Evolutionary conservation across 352 stramenopile species (phyloP).

Genomic region (Thalassiosira allenii): DNA sequence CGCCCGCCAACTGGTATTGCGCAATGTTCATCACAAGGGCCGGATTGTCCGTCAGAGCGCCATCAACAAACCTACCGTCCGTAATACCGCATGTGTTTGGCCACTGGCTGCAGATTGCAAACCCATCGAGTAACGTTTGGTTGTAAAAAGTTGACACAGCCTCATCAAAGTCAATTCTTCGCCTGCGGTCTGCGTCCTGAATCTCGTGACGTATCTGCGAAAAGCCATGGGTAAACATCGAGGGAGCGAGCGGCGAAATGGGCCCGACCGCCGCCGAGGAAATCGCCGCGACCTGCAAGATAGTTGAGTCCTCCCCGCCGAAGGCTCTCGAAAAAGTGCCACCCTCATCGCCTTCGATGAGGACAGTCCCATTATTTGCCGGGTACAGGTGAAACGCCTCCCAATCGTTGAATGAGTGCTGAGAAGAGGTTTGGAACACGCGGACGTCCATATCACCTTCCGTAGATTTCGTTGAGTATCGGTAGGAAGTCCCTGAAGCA

Average conservation of each 20-base stretch:
- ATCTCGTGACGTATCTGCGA: neutral
- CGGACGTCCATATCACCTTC: constrained; percentile 2
- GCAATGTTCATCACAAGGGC: constrained; percentile 37
- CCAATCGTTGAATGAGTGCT: constrained; percentile 35
- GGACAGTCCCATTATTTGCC: no score
- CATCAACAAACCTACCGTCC: constrained; percentile 34
- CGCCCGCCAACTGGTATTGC: constrained; percentile 26
- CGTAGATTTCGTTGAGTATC: neutral
- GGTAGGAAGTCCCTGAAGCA: neutral
- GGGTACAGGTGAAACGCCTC: constrained; percentile 16
- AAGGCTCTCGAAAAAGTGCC: neutral
- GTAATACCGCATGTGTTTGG: constrained; percentile 24
- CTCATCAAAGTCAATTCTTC: neutral
- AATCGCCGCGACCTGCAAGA: constrained; percentile 13
- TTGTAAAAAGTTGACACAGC: constrained; percentile 6
- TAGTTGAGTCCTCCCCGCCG: constrained; percentile 4
- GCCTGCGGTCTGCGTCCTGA: neutral
- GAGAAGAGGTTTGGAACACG: neutral
- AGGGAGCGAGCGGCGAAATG: constrained; percentile 10
- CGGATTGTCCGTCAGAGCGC: constrained; percentile 35
- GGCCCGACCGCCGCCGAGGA: constrained; percentile 11
- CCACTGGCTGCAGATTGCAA: constrained; percentile 53
- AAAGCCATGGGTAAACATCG: constrained; percentile 25
- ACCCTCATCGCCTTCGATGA: neutral
- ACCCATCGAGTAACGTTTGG: constrained; percentile 10